Percentiles rank a stretch among this genome's conserved stretches.
phyloP scores from a whole-genome alignment of 2,329 filamentous ascomycete species.

The Trichoderma citrinoviride region DNA sequence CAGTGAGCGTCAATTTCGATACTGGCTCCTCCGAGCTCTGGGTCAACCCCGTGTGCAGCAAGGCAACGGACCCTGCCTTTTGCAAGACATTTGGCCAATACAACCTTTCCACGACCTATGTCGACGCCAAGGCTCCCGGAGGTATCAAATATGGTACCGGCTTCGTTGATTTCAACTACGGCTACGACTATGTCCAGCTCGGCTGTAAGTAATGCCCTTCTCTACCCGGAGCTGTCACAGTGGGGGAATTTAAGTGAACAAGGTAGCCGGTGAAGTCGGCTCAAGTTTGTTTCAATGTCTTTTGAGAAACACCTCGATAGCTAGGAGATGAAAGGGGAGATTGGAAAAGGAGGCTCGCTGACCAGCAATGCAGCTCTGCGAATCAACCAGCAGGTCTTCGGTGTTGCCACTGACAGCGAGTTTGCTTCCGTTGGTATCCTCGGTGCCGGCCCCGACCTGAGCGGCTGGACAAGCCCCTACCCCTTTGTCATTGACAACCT shows the following conservation, averaged over 20 bases:
- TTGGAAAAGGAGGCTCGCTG: background rate
- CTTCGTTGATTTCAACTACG: slow-evolving; percentile 35
- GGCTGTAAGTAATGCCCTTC: slow-evolving; percentile 31
- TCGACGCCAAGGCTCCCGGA: slow-evolving; percentile 29
- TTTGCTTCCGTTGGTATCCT: slow-evolving; percentile 35
- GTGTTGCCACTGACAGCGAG: slow-evolving; percentile 36
- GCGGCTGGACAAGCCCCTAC: slow-evolving; percentile 37
- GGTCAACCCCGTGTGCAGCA: slow-evolving; percentile 42
- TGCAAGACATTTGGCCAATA: slow-evolving; percentile 35
- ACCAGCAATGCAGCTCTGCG: slow-evolving; percentile 28
- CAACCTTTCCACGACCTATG: slow-evolving; percentile 32
- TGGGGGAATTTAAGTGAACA: background rate
- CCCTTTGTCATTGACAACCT: slow-evolving; percentile 38
- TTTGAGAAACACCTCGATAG: background rate
- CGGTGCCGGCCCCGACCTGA: slow-evolving; percentile 36
- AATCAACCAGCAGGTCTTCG: slow-evolving; percentile 38
- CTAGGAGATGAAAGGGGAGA: background rate
- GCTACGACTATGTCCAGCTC: slow-evolving; percentile 35
- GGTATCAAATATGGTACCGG: slow-evolving; percentile 36
- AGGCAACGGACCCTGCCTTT: slow-evolving; percentile 30
- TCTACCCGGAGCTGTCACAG: too few relatives aligned
- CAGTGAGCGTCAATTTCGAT: slow-evolving; percentile 41
- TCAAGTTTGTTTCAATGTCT: background rate
- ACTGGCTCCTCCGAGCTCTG: slow-evolving; percentile 44
- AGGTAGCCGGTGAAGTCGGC: background rate